Evolutionary conservation across 768 basidiomycete genomes (phyloP), one percentile per base, ranked within the genome.

Genomic region (Auricularia cornea): DNA sequence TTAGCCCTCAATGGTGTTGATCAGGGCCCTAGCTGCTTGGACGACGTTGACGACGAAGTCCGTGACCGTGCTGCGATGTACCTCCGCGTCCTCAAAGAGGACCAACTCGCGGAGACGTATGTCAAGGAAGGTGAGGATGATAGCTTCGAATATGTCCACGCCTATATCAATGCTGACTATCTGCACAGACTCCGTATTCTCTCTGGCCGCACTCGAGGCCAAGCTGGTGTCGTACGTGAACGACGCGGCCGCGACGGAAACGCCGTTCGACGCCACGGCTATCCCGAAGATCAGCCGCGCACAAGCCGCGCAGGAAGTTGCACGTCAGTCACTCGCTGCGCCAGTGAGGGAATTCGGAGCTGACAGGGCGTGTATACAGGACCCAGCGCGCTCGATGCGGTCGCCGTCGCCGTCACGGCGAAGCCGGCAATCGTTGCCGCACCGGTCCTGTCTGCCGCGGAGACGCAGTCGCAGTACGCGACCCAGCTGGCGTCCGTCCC

Each of bases 31-130:
- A 94, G 94, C 66, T 99, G 97, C 72, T 78, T 99, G 68, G 96
- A 98, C 72, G 97, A 99, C 73, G 92, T 98, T 23, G 97, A 99
- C 65, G 97, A 99, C 70, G 97, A 99, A 79, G 97, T 99, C 61
- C 87, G 97, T 52, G 97, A 99, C 75, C 90, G 97, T 59, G 97
- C 97, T 3, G 92, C 97, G 10, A 82, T 99, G 76, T 98, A 97
- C 74, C 83, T 98, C 66, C 89, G 84, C 74, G 83, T 90, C 3
- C 85, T 96, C 71, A 83, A 86, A 68, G 90, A 90, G 71, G 84
- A 89, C 67, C 75, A 83, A 11, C 79, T 99, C 63, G 92, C 92
- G 11, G 87, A 92, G 69, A 81, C 83, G 20, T 98, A 94, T 72
- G 85, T 98, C 66, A 94, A 90, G 77, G 94, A 97, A 77, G 96